These are phyloP conservation scores for Phaseolus lunatus DNA, from an alignment of 306 rosid species.

Conservation along the genomic window DNA sequence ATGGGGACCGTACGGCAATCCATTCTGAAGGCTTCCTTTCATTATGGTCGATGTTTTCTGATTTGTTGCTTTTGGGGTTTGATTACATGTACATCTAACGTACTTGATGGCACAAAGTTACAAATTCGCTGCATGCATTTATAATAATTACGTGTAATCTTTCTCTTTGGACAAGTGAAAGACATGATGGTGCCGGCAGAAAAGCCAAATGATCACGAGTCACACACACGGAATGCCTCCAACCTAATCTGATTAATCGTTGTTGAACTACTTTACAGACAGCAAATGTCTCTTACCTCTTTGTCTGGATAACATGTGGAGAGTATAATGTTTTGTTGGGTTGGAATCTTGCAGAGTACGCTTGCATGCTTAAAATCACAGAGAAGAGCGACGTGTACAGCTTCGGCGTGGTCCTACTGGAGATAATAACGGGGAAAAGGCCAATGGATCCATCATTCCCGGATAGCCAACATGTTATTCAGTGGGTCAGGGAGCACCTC, in stretches of 20 bases:
- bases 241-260: slow-evolving; percentile 17
- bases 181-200: slow-evolving; percentile 38
- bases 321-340: slow-evolving; percentile 29
- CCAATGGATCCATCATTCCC: slow-evolving; percentile 81
- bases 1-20: slow-evolving; percentile 39
- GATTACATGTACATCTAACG: slow-evolving; percentile 40
- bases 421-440: slow-evolving; percentile 84
- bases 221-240: slow-evolving; percentile 8
- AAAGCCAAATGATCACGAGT: slow-evolving; percentile 47
- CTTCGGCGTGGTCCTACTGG: slow-evolving; percentile 84
- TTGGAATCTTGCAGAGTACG: slow-evolving; percentile 71
- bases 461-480: slow-evolving; percentile 76
- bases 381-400: slow-evolving; percentile 91
- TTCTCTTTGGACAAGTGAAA: slow-evolving; percentile 28
- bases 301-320: neutral
- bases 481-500: slow-evolving; percentile 81
- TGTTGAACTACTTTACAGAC: slow-evolving; percentile 29
- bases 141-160: slow-evolving; percentile 44
- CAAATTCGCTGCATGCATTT: slow-evolving; percentile 42
- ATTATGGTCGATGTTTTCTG: neutral
- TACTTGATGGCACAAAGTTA: slow-evolving; percentile 46
- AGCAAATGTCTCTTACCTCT: slow-evolving; percentile 2
- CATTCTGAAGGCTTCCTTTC: slow-evolving; percentile 4
- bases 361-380: slow-evolving; percentile 76
- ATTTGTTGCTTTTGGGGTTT: slow-evolving; percentile 40